phyloP scores from a whole-genome alignment of 2,329 filamentous ascomycete genomes.

The Dactylonectria estremocensis region DNA sequence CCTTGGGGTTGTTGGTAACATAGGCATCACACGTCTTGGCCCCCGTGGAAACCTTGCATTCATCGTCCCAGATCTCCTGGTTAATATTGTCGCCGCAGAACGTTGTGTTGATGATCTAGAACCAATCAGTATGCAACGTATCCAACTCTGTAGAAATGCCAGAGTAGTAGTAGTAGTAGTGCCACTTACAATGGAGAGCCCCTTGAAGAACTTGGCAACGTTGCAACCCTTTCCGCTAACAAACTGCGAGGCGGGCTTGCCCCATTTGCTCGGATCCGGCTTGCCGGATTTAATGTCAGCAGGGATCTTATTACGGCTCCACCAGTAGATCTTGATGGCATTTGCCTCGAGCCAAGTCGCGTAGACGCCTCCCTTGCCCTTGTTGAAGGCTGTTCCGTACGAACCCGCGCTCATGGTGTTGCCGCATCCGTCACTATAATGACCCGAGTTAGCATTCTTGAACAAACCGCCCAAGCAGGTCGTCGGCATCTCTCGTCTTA shows the following conservation, averaged over 20 bases:
- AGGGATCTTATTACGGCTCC: conserved; percentile 74
- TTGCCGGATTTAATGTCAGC: conserved; percentile 68
- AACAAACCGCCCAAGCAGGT: too few species aligned
- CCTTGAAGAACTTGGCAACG: conserved; percentile 75
- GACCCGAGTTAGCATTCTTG: conserved; percentile 7
- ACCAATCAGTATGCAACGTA: background rate
- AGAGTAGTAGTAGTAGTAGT: too few species aligned
- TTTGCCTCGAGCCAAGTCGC: conserved; percentile 78
- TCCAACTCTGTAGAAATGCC: background rate
- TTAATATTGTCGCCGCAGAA: conserved; percentile 76
- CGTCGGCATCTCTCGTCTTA: background rate
- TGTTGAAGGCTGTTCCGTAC: conserved; percentile 77
- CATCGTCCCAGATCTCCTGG: conserved; percentile 32
- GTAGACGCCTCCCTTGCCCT: conserved; percentile 74
- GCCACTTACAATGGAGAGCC: conserved; percentile 76
- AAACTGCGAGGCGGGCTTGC: conserved; percentile 76
- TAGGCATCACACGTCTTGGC: conserved; percentile 77
- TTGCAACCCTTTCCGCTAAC: conserved; percentile 74
- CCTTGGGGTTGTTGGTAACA: conserved; percentile 76
- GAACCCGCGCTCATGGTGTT: conserved; percentile 38
- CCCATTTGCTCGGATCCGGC: conserved; percentile 77
- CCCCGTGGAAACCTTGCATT: conserved; percentile 32
- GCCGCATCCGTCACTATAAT: conserved; percentile 23
- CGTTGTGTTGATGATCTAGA: conserved; percentile 73
- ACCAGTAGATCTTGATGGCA: conserved; percentile 83